Base-by-base conservation (phyloP, 2,329 filamentous ascomycete genomes). In the Pyricularia sp. region DNA sequence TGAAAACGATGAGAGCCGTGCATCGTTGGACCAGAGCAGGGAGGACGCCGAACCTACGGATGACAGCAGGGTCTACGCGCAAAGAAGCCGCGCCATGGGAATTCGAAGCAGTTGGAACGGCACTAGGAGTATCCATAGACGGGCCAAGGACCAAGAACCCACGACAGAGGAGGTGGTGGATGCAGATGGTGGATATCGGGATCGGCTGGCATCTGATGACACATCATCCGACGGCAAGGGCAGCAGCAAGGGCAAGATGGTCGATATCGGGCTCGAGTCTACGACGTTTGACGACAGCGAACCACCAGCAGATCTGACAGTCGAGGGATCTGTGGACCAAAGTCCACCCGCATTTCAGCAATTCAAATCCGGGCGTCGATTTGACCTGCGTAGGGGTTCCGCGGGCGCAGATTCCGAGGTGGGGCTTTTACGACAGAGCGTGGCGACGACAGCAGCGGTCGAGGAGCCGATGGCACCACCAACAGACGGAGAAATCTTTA, bases 191-290 rank as follows among this genome's bases (percentile, higher is more conserved):
- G 58, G n/a, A 61, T 61, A 61, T 61, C 58, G 17, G 25, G 75
- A 75, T 69, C 75, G 76, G 23, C 74, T 69, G 31, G 76, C 75
- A 68, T 73, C 71, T 20, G 74, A 75, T 72, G 76, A 72, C 72
- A 75, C 23, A 76, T 78, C 73, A 12, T 61, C 58, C 25, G 58
- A 61, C 23, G 58, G 58, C 58, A 61, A 61, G 58, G n/a, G 58
- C 9, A 55, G 65, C 25, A 76, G 73, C 69, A 88, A 84, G 76
- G 88, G 86, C 17, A 91, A 88, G 75, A 89, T 99, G 85, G 93
- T 95, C 9, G 94, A 98, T 76, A 86, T 98, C 65, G 92, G 93
- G 33, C 84, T 98, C 25, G 92, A 94, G 68, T 90, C 88, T 14
- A 85, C 85, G 4, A 84, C 85, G 68, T 83, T 86, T 67, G 85